These are phyloP conservation scores for Phellopilus nigrolimitatus DNA, from an alignment of 1,284 basidiomycete genomes.

Conservation along the genomic window DNA sequence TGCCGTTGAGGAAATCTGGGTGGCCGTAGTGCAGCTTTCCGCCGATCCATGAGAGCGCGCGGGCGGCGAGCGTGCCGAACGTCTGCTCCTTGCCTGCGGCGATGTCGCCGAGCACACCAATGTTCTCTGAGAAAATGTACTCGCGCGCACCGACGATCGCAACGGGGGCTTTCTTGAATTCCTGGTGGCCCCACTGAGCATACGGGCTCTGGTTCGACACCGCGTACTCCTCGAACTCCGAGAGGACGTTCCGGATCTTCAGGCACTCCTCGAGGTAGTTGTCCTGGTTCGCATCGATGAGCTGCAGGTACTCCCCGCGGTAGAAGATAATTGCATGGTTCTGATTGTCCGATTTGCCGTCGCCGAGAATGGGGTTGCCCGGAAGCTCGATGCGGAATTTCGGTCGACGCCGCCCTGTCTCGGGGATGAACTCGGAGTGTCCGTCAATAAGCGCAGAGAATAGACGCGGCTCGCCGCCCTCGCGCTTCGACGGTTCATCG, in stretches of 20 bases:
- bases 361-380: slow-evolving; percentile 97
- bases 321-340: slow-evolving; percentile 99
- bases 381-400: slow-evolving; percentile 99
- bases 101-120: slow-evolving; percentile 97
- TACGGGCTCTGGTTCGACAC: slow-evolving; percentile 89
- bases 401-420: slow-evolving; percentile 84
- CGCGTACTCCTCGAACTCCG: slow-evolving; percentile 94
- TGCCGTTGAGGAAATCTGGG: slow-evolving; percentile 97
- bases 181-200: slow-evolving; percentile 80
- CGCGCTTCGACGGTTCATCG: slow-evolving; percentile 91
- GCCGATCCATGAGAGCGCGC: slow-evolving; percentile 94
- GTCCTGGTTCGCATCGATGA: slow-evolving; percentile 99
- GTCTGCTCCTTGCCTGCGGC: slow-evolving; percentile 99
- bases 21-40: slow-evolving; percentile 99
- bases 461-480: slow-evolving; percentile 91
- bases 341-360: slow-evolving; percentile 99
- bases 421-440: slow-evolving; percentile 91
- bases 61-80: slow-evolving; percentile 94
- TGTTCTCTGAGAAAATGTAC: slow-evolving; percentile 99
- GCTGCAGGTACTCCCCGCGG: slow-evolving; percentile 97
- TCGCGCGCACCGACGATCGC: slow-evolving; percentile 98
- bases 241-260: slow-evolving; percentile 98
- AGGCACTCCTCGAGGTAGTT: slow-evolving; percentile 99
- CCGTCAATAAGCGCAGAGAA: slow-evolving; percentile 98
- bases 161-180: slow-evolving; percentile 86